phyloP scores from a whole-genome alignment of 371 early-diverging fungal genomes.

The Smittium mucronatum region DNA sequence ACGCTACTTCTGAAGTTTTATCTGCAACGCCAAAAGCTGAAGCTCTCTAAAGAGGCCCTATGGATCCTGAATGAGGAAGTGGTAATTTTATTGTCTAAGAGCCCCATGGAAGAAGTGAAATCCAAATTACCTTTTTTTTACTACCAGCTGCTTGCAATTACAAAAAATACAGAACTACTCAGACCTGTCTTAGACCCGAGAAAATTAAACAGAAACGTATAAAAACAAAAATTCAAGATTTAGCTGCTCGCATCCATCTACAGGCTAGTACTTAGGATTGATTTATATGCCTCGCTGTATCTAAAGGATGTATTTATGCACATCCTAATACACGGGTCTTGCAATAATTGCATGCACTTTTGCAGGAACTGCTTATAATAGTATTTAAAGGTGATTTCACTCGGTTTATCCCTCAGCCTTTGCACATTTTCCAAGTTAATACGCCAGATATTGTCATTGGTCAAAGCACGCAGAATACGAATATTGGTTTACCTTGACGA shows the following conservation, averaged over 20 bases:
- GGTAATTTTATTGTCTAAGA: background rate
- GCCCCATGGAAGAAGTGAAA: background rate
- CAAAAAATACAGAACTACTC: slow-evolving; percentile 11
- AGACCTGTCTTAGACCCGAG: slow-evolving; percentile 27
- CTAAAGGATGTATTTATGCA: slow-evolving; percentile 31
- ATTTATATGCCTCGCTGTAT: slow-evolving; percentile 27
- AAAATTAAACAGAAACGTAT: slow-evolving; percentile 27
- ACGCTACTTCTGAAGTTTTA: background rate
- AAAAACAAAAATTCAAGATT: slow-evolving; percentile 17
- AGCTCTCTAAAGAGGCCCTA: background rate
- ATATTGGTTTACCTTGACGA: slow-evolving; percentile 33
- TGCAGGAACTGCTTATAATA: slow-evolving; percentile 33
- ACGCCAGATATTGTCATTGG: slow-evolving; percentile 25
- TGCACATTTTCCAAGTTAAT: slow-evolving; percentile 34
- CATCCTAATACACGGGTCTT: slow-evolving; percentile 24
- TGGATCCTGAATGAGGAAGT: background rate
- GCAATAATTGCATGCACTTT: slow-evolving; percentile 32
- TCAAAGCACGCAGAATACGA: slow-evolving; percentile 23
- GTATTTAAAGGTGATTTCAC: slow-evolving; percentile 33
- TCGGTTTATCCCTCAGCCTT: slow-evolving; percentile 36
- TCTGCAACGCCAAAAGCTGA: background rate
- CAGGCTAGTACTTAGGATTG: slow-evolving; percentile 18
- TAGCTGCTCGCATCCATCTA: slow-evolving; percentile 25
- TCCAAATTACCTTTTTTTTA: background rate
- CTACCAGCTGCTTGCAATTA: background rate